Base-by-base conservation (phyloP, 2,329 filamentous ascomycete species). In the Furcasterigmium furcatum region DNA sequence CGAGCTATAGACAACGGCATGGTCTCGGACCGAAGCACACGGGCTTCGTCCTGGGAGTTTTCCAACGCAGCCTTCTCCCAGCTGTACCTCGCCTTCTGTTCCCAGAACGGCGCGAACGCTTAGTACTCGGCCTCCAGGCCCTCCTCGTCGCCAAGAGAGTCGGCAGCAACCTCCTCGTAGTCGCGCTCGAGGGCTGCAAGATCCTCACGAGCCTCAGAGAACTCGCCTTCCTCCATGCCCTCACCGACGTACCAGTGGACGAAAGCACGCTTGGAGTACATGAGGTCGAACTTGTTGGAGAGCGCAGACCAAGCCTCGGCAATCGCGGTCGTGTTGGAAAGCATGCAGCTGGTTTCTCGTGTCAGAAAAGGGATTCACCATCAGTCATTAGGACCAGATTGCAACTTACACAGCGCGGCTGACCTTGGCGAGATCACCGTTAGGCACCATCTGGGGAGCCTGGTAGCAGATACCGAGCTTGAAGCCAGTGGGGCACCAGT, bases 401-500 rank as follows among this genome's bases (percentile, higher is more conserved):
- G 5, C 44, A 54, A 87, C 87, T 77, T 90, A 91, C 85, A 97
- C 92, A 73, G 92, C 92, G 65, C 94, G 92, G 83, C 92, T 90
- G 72, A 96, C 92, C 81, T 95, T 94, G 72, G 94, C 92, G 54
- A 97, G 83, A 67, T 97, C 94, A 63, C 92, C 92, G 75, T 96
- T 95, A 64, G 91, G 94, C 47, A 97, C 92, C 74, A 88, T 87
- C 78, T 95, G 84, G 57, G 92, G 92, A 65, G 91, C 88, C 80
- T 97, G 91, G 85, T 95, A 97, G 88, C 91, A 96, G 80, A 99
- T 99, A 81, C 94, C 94, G 59, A 99, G 89, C 88, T 99, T 99
- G 87, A 99, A 99, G 59, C 94, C 94, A 72, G 94, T 99, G 51
- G 94, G 94, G 84, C 94, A 99, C 94, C 94, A 99, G 77, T 99